Evolutionary conservation across 2,329 filamentous ascomycete species (phyloP).

Genomic region (Arthroderma sp.): DNA sequence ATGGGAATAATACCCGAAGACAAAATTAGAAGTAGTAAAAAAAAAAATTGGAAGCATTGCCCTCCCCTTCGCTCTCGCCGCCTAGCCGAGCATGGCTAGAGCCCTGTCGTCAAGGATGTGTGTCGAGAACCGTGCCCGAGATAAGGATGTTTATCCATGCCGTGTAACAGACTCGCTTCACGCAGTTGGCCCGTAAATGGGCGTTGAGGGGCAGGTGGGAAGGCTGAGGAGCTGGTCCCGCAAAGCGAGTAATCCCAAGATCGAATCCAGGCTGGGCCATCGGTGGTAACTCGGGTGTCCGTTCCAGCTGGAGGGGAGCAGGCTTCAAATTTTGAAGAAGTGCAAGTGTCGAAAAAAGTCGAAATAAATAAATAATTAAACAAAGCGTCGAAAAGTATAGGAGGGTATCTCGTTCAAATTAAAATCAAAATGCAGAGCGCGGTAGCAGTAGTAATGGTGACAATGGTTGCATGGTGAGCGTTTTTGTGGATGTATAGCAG

Average conservation of each 20-base stretch:
- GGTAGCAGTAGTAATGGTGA: slow-evolving; percentile 3
- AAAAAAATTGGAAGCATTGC: too few relatives aligned
- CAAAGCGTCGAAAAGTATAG: background rate
- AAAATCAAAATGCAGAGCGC: slow-evolving; percentile 2
- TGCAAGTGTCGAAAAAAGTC: background rate
- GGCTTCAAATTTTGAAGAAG: background rate
- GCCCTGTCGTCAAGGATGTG: too few relatives aligned
- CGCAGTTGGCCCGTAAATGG: too few relatives aligned
- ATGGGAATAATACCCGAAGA: too few relatives aligned
- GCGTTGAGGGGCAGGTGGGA: background rate
- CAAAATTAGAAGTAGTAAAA: too few relatives aligned
- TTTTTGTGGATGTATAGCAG: slow-evolving; percentile 3
- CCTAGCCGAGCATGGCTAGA: too few relatives aligned
- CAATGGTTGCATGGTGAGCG: too few relatives aligned
- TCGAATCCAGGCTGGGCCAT: background rate
- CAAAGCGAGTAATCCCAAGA: background rate
- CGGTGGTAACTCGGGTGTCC: background rate
- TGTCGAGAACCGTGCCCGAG: too few relatives aligned
- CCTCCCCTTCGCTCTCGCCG: too few relatives aligned
- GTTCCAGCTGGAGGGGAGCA: background rate
- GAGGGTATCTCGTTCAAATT: background rate
- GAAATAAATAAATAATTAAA: background rate
- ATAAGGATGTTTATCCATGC: too few relatives aligned
- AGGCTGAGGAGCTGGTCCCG: background rate
- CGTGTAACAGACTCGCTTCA: too few relatives aligned